Base-by-base conservation (phyloP, 139 green algal genomes). In the Coccomyxa sp. region DNA sequence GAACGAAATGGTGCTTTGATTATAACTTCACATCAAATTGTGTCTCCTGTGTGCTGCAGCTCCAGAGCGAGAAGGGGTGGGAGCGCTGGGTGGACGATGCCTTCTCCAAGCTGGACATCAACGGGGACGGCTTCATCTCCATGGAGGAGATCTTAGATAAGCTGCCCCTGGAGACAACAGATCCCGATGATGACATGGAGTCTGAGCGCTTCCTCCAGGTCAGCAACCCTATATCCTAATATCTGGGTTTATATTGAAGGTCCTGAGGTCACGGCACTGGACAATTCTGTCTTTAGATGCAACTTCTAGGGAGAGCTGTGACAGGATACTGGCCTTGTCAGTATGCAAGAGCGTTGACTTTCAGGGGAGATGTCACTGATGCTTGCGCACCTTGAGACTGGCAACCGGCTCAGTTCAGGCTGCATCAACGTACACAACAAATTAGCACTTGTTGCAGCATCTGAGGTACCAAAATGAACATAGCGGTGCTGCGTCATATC, bases 101-200 rank as follows among this genome's bases (percentile, higher is more conserved):
- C 2, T 97, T 97, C 75, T 73, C 85, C 58, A 87, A 88, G 64
- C 85, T 98, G 76, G 94, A 98, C 84, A 39, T 80, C 27, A 91
- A 98, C 76, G 84, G 87, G 35, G 89, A 96, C 80, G 93, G 92
- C 54, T 95, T 84, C 83, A 95, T 98, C 55, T 83, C 78, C 34
- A 80, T 97, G 44, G 89, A 95, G 70, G 93, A 97, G 86, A 75
- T 98, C 16, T 31, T 91, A 12, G 76, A 83, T 33, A 81, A 89
- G 55, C 84, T 95, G 79, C 89, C 89, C 12, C 50, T 64, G 31
- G 41, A 79, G 34, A 68, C 86, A 18, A 77, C 78, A 8, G 70
- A 58, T 37, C 29, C 22, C 2, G 73, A 77, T 16, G 68, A 70
- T 24, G 31, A 68, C 6, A 58, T 75, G 27, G 68, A 82, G 68